Base-by-base conservation (phyloP, 1,139 yeast genomes). In the Kodamaea sp. region DNA sequence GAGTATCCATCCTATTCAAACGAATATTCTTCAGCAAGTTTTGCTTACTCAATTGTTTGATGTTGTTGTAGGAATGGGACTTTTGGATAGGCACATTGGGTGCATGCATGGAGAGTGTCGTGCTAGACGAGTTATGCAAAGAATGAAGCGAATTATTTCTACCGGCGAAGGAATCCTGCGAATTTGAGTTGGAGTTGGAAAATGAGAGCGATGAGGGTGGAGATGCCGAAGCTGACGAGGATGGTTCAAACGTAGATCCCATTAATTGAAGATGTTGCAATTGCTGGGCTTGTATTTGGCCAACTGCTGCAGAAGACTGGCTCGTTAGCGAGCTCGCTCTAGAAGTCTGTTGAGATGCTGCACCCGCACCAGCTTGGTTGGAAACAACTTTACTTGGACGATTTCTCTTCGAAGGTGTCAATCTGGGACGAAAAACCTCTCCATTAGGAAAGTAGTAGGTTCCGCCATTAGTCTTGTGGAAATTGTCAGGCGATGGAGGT, bases 381-480 rank as follows among this genome's bases (percentile, higher is more conserved):
- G 31, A 20, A 26, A 15, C 16, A 26, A 63, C 41, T 39, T 62
- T 61, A 11, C 46, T 48, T 5, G 77, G 77, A 37, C 70, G 56
- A 30, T 63, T 51, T 35, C 77, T 57, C 32, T 55, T 60, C 9
- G 61, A 42, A 1, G 75, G 72, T 11, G 64, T 55, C 28, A 52
- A 51, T 28, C 79, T 50, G 1, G 80, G 80, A 22, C 74, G 56
- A 48, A 75, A 76, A 4, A 74, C 64, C 47, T 75, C 81, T 31
- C 81, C 81, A 48, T 76, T 75, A 9, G 80, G 80, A 46, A 75
- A 76, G 42, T 61, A 66, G 47, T 66, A 73, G 32, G 62, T 52
- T 4, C 73, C 73, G 10, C 42, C 43, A 31, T 39, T 45, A 5
- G 48, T 36, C 37, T 51, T 53, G 32, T 51, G 55, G 35, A 48